Base-by-base conservation (phyloP, 345 rosid species). In the Populus pruinosa region DNA sequence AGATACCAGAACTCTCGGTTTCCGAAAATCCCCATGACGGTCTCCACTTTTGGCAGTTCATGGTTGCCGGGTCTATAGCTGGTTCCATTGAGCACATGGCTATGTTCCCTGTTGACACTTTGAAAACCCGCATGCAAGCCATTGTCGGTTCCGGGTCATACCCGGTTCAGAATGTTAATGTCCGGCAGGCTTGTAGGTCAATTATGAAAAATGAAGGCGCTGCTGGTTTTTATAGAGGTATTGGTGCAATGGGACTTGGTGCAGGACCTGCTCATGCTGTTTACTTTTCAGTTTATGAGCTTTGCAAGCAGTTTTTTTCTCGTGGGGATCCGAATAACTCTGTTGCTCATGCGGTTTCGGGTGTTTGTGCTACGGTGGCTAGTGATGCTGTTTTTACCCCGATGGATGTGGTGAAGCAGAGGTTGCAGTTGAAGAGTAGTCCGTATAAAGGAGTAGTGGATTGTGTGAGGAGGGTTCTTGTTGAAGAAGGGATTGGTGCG, bases 321-420 rank as follows among this genome's bases (percentile, higher is more conserved):
- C 36, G 76, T 18, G 79, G 79, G 21, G 59, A 75, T 17, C 62
- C 69, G 14, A 71, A 80, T 38, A 76, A 76, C 35, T 62, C 73
- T 6, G 72, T 23, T 36, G 79, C 73, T 1, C 79, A 80, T 69
- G 80, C 83, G 5, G 72, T 29, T 2, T 69, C 83, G 2, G 83
- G 83, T 7, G 77, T 76, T n/a, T 80, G 29, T n/a, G 80, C 83
- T 6, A 80, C 79, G 63, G 76, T 80, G 61, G 79, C 79, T 7
- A 80, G 83, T 43, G 83, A 80, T 50, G 72, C 79, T 0, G 83
- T 80, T 21, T 80, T 80, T 1, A 80, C 79, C 6, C 83, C 79
- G 65, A 80, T 80, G 83, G 83, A 80, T 35, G 70, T 80, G 68
- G 83, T 80, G 69, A 80, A 80, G 62, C 83, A 80, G 73, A 64